Base-by-base conservation (phyloP, 495 filamentous ascomycete species). In the Aspergillus bertholletiae region DNA sequence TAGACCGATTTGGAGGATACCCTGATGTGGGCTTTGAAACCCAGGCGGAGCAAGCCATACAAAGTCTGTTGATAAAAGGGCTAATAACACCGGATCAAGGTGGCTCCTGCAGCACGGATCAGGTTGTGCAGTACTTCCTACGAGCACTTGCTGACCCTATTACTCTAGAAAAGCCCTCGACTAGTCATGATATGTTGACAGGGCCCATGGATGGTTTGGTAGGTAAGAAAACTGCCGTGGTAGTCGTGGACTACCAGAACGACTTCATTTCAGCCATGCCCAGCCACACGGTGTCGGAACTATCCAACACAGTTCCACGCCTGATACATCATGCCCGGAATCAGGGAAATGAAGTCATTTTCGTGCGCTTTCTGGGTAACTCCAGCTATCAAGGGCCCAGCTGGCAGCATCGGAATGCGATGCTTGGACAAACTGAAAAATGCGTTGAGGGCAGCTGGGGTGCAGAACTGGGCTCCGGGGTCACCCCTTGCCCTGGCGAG, bases 161-260 rank as follows among this genome's bases (percentile, higher is more conserved):
- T n/a, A n/a, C n/a, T n/a, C n/a, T n/a, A n/a, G n/a, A n/a, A n/a
- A n/a, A n/a, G n/a, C n/a, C n/a, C n/a, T n/a, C n/a, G n/a, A n/a
- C n/a, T n/a, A n/a, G n/a, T n/a, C n/a, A n/a, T n/a, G n/a, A n/a
- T n/a, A n/a, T n/a, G n/a, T n/a, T n/a, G n/a, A 2, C 48, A 24
- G 18, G 23, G 18, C 17, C 39, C 17, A n/a, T 45, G 27, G 27
- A 45, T 35, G 24, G 41, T n/a, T n/a, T n/a, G n/a, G n/a, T n/a
- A n/a, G n/a, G 24, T 4, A 45, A 21, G 15, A 34, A 7, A 7
- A 32, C 51, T 8, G 51, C 40, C 0, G 7, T 45, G 17, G 23
- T 53, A 3, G 40, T 53, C 23, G 51, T 53, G 13, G 51, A 53
- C 23, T 53, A 45, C 39, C 51, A 53, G 23, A 53, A 53, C 41